Evolutionary conservation across 179 eudicot species (phyloP).

Genomic region (Monotropa hypopitys): DNA sequence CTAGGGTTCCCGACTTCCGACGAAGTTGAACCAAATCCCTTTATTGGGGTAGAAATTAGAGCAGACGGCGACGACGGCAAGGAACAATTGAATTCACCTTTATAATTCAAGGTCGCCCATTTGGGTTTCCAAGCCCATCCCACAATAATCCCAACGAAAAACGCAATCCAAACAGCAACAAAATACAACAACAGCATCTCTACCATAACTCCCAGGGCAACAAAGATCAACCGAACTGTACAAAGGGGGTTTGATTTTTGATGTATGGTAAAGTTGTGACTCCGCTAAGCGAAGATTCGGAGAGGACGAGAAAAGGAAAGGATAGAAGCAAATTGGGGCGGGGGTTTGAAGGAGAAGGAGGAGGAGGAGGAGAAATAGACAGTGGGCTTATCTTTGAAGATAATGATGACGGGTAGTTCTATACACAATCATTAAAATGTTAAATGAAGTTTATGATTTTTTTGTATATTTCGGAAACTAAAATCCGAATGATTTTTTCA

Average conservation of each 20-base stretch:
- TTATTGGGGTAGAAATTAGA: constrained; percentile 10
- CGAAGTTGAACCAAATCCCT: constrained; percentile 24
- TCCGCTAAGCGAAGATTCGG: constrained; percentile 6
- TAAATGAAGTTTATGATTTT: too few relatives aligned
- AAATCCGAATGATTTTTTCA: too few relatives aligned
- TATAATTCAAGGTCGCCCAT: constrained; percentile 34
- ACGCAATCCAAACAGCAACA: constrained; percentile 57
- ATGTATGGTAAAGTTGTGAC: not conserved
- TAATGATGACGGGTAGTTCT: too few relatives aligned
- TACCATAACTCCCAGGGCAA: constrained; percentile 23
- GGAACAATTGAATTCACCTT: constrained; percentile 29
- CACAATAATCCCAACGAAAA: constrained; percentile 50
- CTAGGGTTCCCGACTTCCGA: constrained; percentile 11
- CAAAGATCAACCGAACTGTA: constrained; percentile 1
- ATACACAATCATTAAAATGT: too few relatives aligned
- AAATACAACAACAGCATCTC: constrained; percentile 35
- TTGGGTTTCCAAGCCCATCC: constrained; percentile 87
- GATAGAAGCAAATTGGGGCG: not conserved
- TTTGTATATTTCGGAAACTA: too few relatives aligned
- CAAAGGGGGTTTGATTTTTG: not conserved
- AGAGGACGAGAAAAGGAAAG: not conserved
- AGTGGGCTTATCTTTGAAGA: not conserved
- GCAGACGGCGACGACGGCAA: constrained; percentile 26
- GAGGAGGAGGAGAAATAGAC: not conserved
- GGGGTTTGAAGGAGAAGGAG: too few relatives aligned